Evolutionary conservation across 75 land plant genomes (phyloP), one percentile per base, ranked within the genome.

Genomic region (Pseudotsuga menziesii): DNA sequence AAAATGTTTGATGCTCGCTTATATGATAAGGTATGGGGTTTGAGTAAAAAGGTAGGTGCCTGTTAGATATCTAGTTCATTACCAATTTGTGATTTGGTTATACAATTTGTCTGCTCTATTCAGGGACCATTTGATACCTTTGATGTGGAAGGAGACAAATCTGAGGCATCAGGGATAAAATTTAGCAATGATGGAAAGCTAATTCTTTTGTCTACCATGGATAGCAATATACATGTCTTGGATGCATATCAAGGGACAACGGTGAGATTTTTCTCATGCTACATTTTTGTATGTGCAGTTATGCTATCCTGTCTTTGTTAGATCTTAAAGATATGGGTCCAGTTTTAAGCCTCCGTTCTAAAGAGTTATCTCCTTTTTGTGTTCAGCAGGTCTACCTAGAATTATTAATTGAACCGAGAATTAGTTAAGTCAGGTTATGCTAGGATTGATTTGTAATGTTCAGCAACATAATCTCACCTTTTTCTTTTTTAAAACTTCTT

Each of bases 81-180:
- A 7, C 41, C 20, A 27, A 23, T 27, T 57, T 58, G 36, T 57
- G 29, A 23, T 57, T 58, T 39, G 41, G 25, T 69, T 69, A 41
- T 41, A 29, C 3, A 61, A 61, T 22, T 73, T 27, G 44, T 26
- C 16, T 54, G 54, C 57, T 56, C 36, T 41, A 54, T 56, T 48
- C 60, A 93, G 97, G 97, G 97, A 23, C 97, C 97, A 56, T 94
- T 94, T 73, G 90, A 92, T 12, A 88, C 87, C 23, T 94, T 88
- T 77, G 74, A 83, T 78, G 83, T 88, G 61, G 94, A 88, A 23
- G 89, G 79, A 75, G 94, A 88, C 77, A 44, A 75, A 29, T 88
- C 91, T 72, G 93, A 92, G 67, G 88, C 89, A 55, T 85, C 93
- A 81, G 92, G 93, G 39, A 82, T 92, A 41, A 90, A 91, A 77